A percentile compares a stretch with the other conserved stretches of the same genome.
Conservation (phyloP, 106 monocot genomes). For the Platanthera guangdongensis region DNA sequence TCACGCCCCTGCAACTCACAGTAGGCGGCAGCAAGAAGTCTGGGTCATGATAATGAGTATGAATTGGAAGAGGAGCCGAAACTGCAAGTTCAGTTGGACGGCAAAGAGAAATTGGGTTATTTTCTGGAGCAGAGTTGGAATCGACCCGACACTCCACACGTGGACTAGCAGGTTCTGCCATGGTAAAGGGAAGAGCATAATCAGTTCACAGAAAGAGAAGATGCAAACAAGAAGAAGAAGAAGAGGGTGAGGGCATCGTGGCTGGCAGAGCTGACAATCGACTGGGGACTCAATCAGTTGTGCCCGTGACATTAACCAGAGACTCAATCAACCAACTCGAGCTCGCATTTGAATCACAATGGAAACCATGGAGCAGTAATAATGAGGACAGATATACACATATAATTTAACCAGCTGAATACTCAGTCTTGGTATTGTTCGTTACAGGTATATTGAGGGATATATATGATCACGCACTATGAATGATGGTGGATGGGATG, state of each 20-base stretch:
- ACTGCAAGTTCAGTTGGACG: conserved; percentile 7
- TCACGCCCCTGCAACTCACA: background rate
- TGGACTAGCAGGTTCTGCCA: conserved; percentile 31
- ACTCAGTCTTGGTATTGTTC: too few relatives aligned
- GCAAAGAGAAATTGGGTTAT: conserved; percentile 53
- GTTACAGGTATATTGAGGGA: too few relatives aligned
- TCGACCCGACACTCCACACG: conserved; percentile 34
- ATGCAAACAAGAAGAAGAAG: conserved; percentile 22
- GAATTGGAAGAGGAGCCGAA: conserved; percentile 3
- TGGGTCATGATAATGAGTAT: conserved; percentile 41
- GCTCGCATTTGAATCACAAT: too few relatives aligned
- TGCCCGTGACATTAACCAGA: too few relatives aligned
- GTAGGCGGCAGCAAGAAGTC: background rate
- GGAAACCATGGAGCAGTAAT: too few relatives aligned
- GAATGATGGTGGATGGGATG: too few relatives aligned
- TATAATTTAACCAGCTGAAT: too few relatives aligned
- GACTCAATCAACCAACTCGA: too few relatives aligned
- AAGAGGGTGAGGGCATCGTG: conserved; percentile 67
- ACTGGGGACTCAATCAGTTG: conserved; percentile 79
- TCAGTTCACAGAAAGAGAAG: conserved; percentile 8
- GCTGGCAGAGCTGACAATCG: conserved; percentile 81
- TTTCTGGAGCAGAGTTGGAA: conserved; percentile 74
- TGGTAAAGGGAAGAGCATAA: conserved; percentile 56
- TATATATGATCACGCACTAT: too few relatives aligned
- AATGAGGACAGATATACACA: too few relatives aligned